phyloP scores from a whole-genome alignment of 2,329 filamentous ascomycete genomes.

The Diaporthe sp. region DNA sequence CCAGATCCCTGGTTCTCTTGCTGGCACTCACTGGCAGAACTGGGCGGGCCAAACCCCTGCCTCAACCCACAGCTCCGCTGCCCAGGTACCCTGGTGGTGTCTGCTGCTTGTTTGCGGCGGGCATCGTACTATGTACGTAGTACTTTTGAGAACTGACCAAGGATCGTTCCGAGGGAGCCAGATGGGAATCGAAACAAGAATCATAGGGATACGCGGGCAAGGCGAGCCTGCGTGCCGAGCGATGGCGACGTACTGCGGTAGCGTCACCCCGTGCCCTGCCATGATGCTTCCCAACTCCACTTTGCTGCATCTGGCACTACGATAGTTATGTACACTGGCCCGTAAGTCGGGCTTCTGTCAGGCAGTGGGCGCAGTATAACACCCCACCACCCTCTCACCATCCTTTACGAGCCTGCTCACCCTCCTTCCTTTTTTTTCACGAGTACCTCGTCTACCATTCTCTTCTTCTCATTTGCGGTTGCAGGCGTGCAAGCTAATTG shows the following conservation, averaged over 20 bases:
- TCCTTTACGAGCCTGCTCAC: slow-evolving; percentile 58
- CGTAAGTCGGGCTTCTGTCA: slow-evolving; percentile 38
- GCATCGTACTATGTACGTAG: not conserved
- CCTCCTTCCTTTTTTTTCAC: slow-evolving; percentile 65
- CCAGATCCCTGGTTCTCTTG: slow-evolving; percentile 4
- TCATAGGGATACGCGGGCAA: slow-evolving; percentile 33
- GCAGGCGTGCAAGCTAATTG: slow-evolving; percentile 72
- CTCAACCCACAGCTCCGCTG: slow-evolving; percentile 11
- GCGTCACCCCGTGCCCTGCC: slow-evolving; percentile 38
- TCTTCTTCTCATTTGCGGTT: slow-evolving; percentile 69
- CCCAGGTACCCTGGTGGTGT: slow-evolving; percentile 11
- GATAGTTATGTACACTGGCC: slow-evolving; percentile 31
- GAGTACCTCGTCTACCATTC: slow-evolving; percentile 70
- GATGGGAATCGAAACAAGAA: slow-evolving; percentile 29
- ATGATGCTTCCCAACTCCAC: slow-evolving; percentile 41
- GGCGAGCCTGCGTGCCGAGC: slow-evolving; percentile 40
- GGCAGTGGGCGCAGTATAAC: slow-evolving; percentile 53
- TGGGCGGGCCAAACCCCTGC: slow-evolving; percentile 20
- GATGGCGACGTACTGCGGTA: slow-evolving; percentile 38
- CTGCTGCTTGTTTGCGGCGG: slow-evolving; percentile 23
- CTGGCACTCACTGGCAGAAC: slow-evolving; percentile 25
- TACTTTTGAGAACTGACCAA: slow-evolving; percentile 12
- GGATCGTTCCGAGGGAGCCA: slow-evolving; percentile 25
- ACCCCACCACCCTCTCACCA: slow-evolving; percentile 62
- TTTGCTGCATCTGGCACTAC: slow-evolving; percentile 36